A percentile compares a stretch with the other conserved stretches of the same genome.
Evolutionary conservation across 2,329 filamentous ascomycete genomes (phyloP).

Genomic region (Pseudocercospora vitis): DNA sequence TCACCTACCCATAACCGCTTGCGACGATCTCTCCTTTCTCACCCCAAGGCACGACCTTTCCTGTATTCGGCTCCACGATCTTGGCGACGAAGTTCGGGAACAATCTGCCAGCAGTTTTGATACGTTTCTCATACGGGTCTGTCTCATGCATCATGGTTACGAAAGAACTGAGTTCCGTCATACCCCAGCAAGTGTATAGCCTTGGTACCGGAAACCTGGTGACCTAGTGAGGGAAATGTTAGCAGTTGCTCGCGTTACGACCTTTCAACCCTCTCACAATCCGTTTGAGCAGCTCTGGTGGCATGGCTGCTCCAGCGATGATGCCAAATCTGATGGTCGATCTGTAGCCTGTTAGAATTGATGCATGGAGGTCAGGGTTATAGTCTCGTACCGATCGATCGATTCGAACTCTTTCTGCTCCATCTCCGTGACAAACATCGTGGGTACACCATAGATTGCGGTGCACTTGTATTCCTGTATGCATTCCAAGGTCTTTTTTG

Average conservation of each 20-base stretch:
- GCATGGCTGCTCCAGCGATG: slow-evolving; percentile 75
- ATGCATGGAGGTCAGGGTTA: not conserved
- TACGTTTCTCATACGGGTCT: slow-evolving; percentile 64
- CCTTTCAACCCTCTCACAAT: slow-evolving; percentile 45
- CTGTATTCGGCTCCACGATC: slow-evolving; percentile 65
- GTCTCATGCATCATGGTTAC: slow-evolving; percentile 35
- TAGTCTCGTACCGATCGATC: slow-evolving; percentile 16
- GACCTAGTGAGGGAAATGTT: slow-evolving; percentile 35
- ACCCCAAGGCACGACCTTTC: slow-evolving; percentile 66
- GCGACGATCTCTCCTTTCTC: slow-evolving; percentile 73
- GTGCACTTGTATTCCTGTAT: slow-evolving; percentile 58
- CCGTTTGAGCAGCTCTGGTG: slow-evolving; percentile 70
- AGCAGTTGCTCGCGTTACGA: not conserved
- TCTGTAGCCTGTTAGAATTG: not conserved
- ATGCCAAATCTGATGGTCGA: slow-evolving; percentile 48
- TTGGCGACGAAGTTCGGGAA: slow-evolving; percentile 74
- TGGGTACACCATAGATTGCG: slow-evolving; percentile 76
- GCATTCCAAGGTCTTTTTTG: slow-evolving; percentile 27
- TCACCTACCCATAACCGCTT: slow-evolving; percentile 63
- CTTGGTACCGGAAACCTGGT: slow-evolving; percentile 72
- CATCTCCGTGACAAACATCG: slow-evolving; percentile 71
- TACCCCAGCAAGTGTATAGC: slow-evolving; percentile 58
- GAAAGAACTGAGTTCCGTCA: slow-evolving; percentile 60
- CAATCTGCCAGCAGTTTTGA: slow-evolving; percentile 72
- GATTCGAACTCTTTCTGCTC: slow-evolving; percentile 29